Conservation (phyloP, 768 basidiomycete genomes). For the Phylloporus sp. region DNA sequence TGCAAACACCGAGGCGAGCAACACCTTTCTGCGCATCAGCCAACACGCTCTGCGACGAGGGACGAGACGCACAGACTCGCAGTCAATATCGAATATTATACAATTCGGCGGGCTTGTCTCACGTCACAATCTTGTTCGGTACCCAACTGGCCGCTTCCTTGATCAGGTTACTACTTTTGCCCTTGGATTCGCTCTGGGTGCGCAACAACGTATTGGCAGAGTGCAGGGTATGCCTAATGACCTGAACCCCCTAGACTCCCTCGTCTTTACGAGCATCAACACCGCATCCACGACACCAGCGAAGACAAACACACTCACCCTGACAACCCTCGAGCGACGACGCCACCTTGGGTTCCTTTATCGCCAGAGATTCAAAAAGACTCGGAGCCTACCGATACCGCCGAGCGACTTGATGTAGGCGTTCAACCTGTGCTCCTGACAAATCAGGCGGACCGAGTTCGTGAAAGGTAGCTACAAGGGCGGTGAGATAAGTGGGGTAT, state of each 20-base stretch:
- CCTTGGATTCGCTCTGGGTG: slow-evolving; percentile 89
- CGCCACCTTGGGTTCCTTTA: slow-evolving; percentile 86
- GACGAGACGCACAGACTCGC: slow-evolving; percentile 52
- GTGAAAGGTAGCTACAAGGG: slow-evolving; percentile 81
- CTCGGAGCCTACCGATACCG: slow-evolving; percentile 86
- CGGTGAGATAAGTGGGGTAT: background rate
- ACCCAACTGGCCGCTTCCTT: slow-evolving; percentile 97
- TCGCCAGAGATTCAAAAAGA: slow-evolving; percentile 85
- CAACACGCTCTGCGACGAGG: background rate
- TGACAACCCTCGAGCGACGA: slow-evolving; percentile 83
- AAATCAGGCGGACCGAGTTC: slow-evolving; percentile 98
- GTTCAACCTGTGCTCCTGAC: slow-evolving; percentile 82
- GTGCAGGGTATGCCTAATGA: slow-evolving; percentile 84
- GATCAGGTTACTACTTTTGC: slow-evolving; percentile 76
- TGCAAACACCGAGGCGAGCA: slow-evolving; percentile 98
- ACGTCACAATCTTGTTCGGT: slow-evolving; percentile 97
- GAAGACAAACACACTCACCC: slow-evolving; percentile 76
- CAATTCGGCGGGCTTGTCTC: slow-evolving; percentile 95
- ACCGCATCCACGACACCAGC: background rate
- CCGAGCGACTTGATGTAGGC: too few relatives aligned
- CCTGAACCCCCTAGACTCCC: slow-evolving; percentile 96
- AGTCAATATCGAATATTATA: slow-evolving; percentile 93
- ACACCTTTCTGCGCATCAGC: slow-evolving; percentile 40
- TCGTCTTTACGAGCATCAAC: slow-evolving; percentile 59
- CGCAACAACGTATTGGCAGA: slow-evolving; percentile 94